Evolutionary conservation across 2,329 filamentous ascomycete species (phyloP).

Genomic region (Aureobasidium lini): DNA sequence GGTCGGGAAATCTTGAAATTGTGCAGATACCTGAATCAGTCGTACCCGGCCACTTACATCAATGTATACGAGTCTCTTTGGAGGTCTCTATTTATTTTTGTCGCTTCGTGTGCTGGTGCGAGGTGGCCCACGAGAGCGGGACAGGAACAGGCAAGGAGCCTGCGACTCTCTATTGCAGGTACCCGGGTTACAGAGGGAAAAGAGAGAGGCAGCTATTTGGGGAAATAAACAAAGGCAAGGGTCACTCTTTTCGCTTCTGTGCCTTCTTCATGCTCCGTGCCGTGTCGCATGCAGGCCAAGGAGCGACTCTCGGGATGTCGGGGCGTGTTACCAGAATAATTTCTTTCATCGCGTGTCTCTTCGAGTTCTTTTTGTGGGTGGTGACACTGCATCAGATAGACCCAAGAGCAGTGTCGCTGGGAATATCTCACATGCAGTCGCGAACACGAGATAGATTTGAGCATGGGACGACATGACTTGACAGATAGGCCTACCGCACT

Average conservation of each 20-base stretch:
- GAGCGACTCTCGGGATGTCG: not conserved
- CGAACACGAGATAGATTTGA: not conserved
- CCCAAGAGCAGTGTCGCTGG: not conserved
- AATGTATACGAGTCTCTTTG: not conserved
- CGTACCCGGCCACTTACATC: not conserved
- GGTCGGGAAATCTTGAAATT: not conserved
- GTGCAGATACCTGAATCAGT: slow-evolving; percentile 5
- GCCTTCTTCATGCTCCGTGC: not conserved
- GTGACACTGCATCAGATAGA: not conserved
- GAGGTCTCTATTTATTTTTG: not conserved
- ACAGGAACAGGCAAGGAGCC: slow-evolving; percentile 11
- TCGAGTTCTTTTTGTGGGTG: not conserved
- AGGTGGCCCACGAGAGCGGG: not conserved
- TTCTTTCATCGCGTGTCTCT: not conserved
- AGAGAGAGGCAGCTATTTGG: not conserved
- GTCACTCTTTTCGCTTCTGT: not conserved
- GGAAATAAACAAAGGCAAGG: not conserved
- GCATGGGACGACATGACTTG: not conserved
- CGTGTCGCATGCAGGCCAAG: slow-evolving; percentile 10
- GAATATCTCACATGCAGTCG: not conserved
- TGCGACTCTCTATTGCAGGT: not conserved
- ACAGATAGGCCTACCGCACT: not conserved
- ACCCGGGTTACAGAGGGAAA: not conserved
- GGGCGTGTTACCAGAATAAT: not conserved
- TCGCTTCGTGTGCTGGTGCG: not conserved